Conservation (phyloP, 2,329 filamentous ascomycete species). For the Eutypella sp. region DNA sequence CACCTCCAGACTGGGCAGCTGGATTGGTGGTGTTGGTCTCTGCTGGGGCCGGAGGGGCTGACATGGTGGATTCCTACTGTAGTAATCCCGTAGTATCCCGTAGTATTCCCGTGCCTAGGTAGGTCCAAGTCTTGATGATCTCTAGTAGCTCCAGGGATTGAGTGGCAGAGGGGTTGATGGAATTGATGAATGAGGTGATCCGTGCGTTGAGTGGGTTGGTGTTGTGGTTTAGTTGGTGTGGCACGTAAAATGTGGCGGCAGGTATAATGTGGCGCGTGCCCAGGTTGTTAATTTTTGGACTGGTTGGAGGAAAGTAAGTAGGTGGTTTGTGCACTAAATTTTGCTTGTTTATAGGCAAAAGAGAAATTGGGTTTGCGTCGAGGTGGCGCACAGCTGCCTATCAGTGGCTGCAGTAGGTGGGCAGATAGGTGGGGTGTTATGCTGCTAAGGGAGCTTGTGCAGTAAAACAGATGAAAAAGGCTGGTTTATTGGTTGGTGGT, state of each 20-base stretch:
- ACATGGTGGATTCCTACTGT: constrained; percentile 16
- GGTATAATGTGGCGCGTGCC: too few species aligned
- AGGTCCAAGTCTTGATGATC: too few species aligned
- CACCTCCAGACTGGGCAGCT: constrained; percentile 18
- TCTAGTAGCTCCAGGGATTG: background rate
- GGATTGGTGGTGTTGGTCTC: constrained; percentile 15
- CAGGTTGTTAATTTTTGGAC: too few species aligned
- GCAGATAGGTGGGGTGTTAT: too few species aligned
- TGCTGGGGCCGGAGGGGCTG: constrained; percentile 17
- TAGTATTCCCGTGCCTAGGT: background rate
- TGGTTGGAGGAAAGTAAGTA: too few species aligned
- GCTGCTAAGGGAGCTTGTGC: too few species aligned
- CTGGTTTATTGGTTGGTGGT: too few species aligned
- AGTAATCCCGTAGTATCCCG: background rate
- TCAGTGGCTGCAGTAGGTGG: background rate
- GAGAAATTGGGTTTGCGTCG: too few species aligned
- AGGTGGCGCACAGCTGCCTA: background rate
- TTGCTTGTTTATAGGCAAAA: too few species aligned
- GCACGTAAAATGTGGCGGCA: too few species aligned
- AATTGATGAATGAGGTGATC: background rate
- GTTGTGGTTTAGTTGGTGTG: background rate
- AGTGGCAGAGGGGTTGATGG: background rate
- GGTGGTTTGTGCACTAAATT: background rate
- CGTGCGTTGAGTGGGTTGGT: background rate
- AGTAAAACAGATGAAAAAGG: too few species aligned